phyloP scores from a whole-genome alignment of 208 protist genomes.

The Naegleria gruberi region DNA sequence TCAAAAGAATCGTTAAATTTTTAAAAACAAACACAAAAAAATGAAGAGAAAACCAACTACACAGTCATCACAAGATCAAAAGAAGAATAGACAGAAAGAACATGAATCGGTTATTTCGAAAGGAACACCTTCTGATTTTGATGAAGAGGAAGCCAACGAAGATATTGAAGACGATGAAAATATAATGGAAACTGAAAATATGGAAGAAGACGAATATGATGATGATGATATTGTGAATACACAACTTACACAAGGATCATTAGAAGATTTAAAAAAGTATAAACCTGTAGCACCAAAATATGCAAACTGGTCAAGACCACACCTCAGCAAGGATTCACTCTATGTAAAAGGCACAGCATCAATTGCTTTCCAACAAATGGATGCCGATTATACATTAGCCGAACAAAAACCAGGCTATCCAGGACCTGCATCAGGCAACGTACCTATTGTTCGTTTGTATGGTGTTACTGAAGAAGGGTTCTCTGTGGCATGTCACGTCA shows the following conservation, averaged over 20 bases:
- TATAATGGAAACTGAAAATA: background rate
- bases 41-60: background rate
- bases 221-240: background rate
- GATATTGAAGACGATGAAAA: background rate
- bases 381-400: background rate
- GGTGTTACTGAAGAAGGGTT: constrained; percentile 49
- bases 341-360: background rate
- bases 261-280: background rate
- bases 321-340: background rate
- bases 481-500: constrained; percentile 42
- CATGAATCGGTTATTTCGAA: background rate
- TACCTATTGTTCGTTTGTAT: constrained; percentile 45
- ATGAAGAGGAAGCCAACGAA: background rate
- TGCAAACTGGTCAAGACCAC: background rate
- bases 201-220: background rate
- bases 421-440: background rate
- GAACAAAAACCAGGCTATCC: background rate
- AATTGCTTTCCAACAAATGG: constrained; percentile 12
- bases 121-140: background rate
- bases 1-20: too few relatives aligned
- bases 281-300: background rate
- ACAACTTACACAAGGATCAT: background rate
- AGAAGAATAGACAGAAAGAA: background rate
- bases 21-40: too few relatives aligned
- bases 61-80: background rate